Conservation (phyloP, 2,329 filamentous ascomycete genomes). For the Botrytis fragariae region DNA sequence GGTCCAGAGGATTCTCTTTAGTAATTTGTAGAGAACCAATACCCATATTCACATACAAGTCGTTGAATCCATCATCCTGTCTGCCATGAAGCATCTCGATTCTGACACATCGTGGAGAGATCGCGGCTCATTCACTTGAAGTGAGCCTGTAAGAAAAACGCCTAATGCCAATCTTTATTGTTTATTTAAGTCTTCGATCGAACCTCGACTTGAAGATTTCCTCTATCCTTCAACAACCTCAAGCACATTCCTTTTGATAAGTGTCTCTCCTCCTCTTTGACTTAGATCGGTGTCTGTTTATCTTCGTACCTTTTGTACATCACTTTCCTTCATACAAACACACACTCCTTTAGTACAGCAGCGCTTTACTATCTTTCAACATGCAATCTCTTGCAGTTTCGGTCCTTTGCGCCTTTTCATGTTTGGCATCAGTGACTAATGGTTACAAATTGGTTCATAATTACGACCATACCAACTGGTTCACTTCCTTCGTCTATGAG, state of each 20-base stretch:
- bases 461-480: constrained; percentile 32
- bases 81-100: neutral
- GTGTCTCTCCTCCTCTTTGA: neutral
- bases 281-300: neutral
- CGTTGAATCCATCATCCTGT: neutral
- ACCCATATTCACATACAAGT: neutral
- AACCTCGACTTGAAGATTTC: neutral
- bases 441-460: constrained; percentile 26
- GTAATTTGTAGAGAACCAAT: neutral
- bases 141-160: neutral
- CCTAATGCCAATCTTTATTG: neutral
- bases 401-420: neutral
- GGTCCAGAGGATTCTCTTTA: neutral
- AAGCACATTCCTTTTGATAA: neutral
- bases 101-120: neutral
- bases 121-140: neutral
- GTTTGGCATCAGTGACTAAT: neutral
- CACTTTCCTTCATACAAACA: neutral
- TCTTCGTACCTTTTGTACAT: neutral
- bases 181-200: neutral
- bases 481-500: constrained; percentile 25
- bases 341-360: neutral
- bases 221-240: neutral
- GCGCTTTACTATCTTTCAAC: neutral
- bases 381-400: constrained; percentile 12